These are phyloP conservation scores for Rhodotorula mucilaginosa DNA, from an alignment of 1,284 basidiomycete species.

Conservation along the genomic window DNA sequence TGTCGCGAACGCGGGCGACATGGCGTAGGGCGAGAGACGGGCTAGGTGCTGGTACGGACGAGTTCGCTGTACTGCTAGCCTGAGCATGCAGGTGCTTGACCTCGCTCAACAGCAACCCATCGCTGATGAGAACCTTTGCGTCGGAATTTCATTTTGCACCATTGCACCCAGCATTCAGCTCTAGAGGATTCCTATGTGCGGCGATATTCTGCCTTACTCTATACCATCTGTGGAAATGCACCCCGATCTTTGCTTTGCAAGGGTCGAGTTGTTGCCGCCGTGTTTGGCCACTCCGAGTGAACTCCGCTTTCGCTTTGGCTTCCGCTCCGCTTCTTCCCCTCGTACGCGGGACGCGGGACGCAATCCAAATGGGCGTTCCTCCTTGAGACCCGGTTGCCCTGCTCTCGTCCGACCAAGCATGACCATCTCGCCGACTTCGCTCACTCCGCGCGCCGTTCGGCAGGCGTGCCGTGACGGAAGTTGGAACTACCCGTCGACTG, in stretches of 20 bases:
- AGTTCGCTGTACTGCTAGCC: neutral
- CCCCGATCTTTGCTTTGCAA: too few relatives aligned
- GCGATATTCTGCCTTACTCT: too few relatives aligned
- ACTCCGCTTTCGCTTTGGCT: too few relatives aligned
- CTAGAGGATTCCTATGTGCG: too few relatives aligned
- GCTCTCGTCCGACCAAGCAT: neutral
- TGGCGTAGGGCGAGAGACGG: neutral
- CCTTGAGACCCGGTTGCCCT: neutral
- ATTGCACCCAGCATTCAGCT: too few relatives aligned
- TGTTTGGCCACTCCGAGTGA: too few relatives aligned
- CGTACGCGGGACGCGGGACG: neutral
- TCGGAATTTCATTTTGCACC: too few relatives aligned
- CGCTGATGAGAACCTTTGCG: too few relatives aligned
- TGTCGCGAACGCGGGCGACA: constrained; percentile 1
- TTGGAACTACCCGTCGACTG: constrained; percentile 12
- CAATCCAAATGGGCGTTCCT: neutral
- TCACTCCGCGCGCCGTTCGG: constrained; percentile 16
- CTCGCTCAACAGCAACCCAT: neutral
- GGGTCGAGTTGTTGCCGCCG: too few relatives aligned
- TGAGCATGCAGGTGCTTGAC: neutral
- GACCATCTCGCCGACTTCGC: neutral
- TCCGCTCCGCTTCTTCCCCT: neutral
- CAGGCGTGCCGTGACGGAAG: constrained; percentile 13
- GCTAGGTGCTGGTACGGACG: neutral
- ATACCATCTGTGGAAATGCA: too few relatives aligned